Conservation (phyloP, 2,329 filamentous ascomycete genomes). For the Metarhizium sp. region DNA sequence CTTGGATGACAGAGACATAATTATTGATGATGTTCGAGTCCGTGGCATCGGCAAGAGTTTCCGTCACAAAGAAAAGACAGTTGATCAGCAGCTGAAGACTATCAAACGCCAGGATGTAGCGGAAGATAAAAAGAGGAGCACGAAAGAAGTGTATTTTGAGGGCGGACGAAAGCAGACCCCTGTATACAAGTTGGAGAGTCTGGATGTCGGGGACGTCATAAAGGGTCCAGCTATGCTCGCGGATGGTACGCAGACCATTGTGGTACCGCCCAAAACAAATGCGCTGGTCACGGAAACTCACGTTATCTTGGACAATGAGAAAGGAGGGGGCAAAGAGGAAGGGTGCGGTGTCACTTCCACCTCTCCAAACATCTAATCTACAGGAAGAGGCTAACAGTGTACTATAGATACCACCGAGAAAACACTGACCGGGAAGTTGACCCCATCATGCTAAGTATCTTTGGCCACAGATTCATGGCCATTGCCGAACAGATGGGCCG, state of each 20-base stretch:
- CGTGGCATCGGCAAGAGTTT: constrained; percentile 86
- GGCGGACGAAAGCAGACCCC: constrained; percentile 69
- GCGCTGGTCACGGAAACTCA: constrained; percentile 78
- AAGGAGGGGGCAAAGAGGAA: constrained; percentile 32
- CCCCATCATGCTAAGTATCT: constrained; percentile 70
- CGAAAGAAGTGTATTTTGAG: constrained; percentile 71
- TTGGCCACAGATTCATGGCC: constrained; percentile 76
- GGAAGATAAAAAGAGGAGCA: constrained; percentile 53
- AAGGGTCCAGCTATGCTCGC: constrained; percentile 78
- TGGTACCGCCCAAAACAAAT: constrained; percentile 69
- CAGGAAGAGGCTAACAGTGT: neutral
- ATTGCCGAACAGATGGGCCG: constrained; percentile 81
- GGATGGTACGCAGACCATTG: constrained; percentile 84
- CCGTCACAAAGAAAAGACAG: constrained; percentile 67
- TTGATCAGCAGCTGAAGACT: constrained; percentile 71
- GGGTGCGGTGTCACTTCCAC: constrained; percentile 4
- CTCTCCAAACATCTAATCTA: neutral
- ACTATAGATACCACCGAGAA: constrained; percentile 12
- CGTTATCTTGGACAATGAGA: constrained; percentile 76
- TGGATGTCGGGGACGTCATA: constrained; percentile 63
- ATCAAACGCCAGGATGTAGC: constrained; percentile 51
- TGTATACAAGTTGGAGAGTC: constrained; percentile 70
- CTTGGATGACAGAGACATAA: constrained; percentile 72
- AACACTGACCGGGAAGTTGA: constrained; percentile 39
- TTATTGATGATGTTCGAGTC: constrained; percentile 82